Evolutionary conservation across 345 rosid genomes (phyloP), one percentile per base, ranked within the genome.

Genomic region (Abelmoschus esculentus): DNA sequence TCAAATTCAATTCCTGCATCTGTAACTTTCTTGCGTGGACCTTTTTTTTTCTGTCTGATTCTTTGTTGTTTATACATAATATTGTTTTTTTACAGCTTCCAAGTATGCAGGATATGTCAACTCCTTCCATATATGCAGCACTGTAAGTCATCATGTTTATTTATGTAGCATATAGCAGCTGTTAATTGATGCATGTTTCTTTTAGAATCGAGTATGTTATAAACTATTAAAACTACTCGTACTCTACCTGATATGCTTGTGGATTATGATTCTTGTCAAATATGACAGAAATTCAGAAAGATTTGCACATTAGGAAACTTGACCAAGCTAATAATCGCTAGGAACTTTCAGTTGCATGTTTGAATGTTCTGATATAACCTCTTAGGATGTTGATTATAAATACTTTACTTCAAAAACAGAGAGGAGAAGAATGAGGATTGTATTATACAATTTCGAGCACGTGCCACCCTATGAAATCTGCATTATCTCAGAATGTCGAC

Each of bases 51-150:
- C 60, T 4, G n/a, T 36, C 14, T 7, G 29, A 6, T 63, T 71
- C 49, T 61, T 61, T 18, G 67, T 12, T 42, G 18, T 59, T 60
- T 69, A 22, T 58, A 63, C 61, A 12, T 55, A 7, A 31, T 52
- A 77, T 70, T 61, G 15, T 2, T 67, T 65, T 65, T 72, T 49
- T 78, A 77, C 89, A 88, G 96, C 96, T 73, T 95, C 99, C 40
- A 95, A 95, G 67, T 95, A 88, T 81, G 97, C 96, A 57, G 99
- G 99, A 32, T 89, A 87, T 72, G 92, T 90, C 79, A 86, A 80
- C 74, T 80, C 88, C 70, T 82, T 90, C 80, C 80, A 87, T 81
- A 69, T 90, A 50, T 90, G 96, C 76, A 87, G 96, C 79, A 90
- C 93, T 31, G 99, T 95, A 81, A 80, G 90, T 74, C 60, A 7